Evolutionary conservation across 345 rosid species (phyloP).

Genomic region (Hypericum androsaemum): DNA sequence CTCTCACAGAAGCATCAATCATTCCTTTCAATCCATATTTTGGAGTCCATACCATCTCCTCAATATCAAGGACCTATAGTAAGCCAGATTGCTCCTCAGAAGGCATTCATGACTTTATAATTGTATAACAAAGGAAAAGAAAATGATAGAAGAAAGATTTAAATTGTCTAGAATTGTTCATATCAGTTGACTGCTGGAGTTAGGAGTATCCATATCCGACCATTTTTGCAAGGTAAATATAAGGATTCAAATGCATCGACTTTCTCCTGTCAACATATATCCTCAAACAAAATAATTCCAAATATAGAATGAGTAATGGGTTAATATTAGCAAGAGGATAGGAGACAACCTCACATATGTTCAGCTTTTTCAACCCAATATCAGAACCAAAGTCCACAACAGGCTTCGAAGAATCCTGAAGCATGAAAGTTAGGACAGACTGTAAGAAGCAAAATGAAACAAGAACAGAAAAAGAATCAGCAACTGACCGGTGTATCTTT

Average conservation of each 20-base stretch:
- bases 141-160: too few relatives aligned
- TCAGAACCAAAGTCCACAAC: conserved; percentile 71
- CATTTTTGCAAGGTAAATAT: too few relatives aligned
- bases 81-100: neutral
- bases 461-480: neutral
- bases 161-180: too few relatives aligned
- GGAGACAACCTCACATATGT: conserved; percentile 57
- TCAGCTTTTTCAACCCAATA: conserved; percentile 41
- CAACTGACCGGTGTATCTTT: conserved; percentile 53
- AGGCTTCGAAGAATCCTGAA: conserved; percentile 41
- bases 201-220: too few relatives aligned
- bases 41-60: conserved; percentile 98
- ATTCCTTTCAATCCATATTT: conserved; percentile 94
- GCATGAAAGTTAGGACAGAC: neutral
- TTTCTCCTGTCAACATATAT: too few relatives aligned
- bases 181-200: too few relatives aligned
- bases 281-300: neutral
- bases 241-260: too few relatives aligned
- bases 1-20: conserved; percentile 86
- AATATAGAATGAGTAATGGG: too few relatives aligned
- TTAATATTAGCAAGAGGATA: conserved; percentile 7
- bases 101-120: conserved; percentile 2
- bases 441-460: neutral
- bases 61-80: conserved; percentile 81
- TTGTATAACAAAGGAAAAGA: neutral